Evolutionary conservation across 345 rosid genomes (phyloP), one percentile per base, ranked within the genome.

Genomic region (Xanthoceras sorbifolium): DNA sequence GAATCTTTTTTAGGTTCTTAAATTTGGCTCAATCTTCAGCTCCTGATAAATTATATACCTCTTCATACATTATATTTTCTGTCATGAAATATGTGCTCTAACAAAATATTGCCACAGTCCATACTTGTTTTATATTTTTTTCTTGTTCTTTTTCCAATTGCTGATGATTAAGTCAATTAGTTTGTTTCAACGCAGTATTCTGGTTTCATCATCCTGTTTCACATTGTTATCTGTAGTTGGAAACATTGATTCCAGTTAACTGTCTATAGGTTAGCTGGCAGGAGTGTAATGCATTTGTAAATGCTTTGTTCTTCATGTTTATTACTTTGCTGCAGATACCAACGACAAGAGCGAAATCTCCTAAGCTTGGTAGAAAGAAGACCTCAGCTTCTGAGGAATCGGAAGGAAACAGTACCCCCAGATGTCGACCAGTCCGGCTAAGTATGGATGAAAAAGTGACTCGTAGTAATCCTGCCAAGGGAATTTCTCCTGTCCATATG

Each of bases 321-420:
- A 22, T 79, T 76, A 64, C 48, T 64, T 74, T 62, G 63, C 74
- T 82, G 82, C 84, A 97, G 99, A 88, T 97, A 85, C 99, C 98
- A 18, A 71, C 97, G 63, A 97, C 99, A 55, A 89, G 98, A 83
- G 87, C 99, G 22, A 97, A 91, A 87, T 97, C 99, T 84, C 99
- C 99, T 15, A 97, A 94, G 81, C 93, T 97, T 26, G 99, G 99
- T 50, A 77, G 99, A 69, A 97, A 74, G 80, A 97, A 97, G 88
- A 83, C 79, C 79, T 73, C 85, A 8, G 68, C 80, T 26, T 55
- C 80, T 25, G 77, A 62, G 6, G 97, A 91, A 34, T 64, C 88
- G 29, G 93, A 88, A 82, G 93, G 80, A 82, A 84, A 80, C 72
- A 78, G 65, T 66, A 75, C 67, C 50, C 84, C 74, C 64, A 84